phyloP scores from a whole-genome alignment of 768 basidiomycete species.

The Lactarius trivialis region DNA sequence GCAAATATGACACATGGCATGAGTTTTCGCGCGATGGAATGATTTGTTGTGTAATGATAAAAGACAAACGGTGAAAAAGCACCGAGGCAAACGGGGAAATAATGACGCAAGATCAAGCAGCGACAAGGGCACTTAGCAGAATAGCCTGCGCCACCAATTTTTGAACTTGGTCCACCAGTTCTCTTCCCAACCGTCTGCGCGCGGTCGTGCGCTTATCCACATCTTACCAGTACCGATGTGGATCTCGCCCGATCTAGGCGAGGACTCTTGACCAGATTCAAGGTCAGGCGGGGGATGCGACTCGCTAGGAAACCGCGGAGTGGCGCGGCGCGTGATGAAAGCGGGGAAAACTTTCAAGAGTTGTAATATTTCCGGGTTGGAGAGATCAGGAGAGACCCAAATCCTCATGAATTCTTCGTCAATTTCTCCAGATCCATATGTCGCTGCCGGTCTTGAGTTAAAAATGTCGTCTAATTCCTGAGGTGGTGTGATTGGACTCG shows the following conservation, averaged over 20 bases:
- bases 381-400: conserved; percentile 77
- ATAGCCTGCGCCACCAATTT: conserved; percentile 72
- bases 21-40: conserved; percentile 13
- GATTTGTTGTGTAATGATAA: conserved; percentile 6
- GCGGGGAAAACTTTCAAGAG: conserved; percentile 71
- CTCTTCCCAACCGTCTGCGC: conserved; percentile 64
- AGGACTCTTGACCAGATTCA: conserved; percentile 61
- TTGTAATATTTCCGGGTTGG: conserved; percentile 64
- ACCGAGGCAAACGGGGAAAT: not conserved
- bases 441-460: conserved; percentile 25
- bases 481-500: conserved; percentile 34
- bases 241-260: conserved; percentile 49
- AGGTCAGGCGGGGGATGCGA: conserved; percentile 45
- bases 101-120: conserved; percentile 5
- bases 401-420: conserved; percentile 56
- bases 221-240: conserved; percentile 78
- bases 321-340: conserved; percentile 60
- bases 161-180: conserved; percentile 74
- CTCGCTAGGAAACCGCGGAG: conserved; percentile 60
- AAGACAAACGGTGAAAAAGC: not conserved
- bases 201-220: conserved; percentile 61
- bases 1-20: conserved; percentile 4
- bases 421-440: conserved; percentile 29
- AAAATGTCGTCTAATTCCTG: conserved; percentile 33
- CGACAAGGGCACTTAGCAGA: conserved; percentile 45